A percentile compares a stretch with the other conserved stretches of the same genome.
Conservation (phyloP, 805 yeast species). For the Ascoidea asiatica region DNA sequence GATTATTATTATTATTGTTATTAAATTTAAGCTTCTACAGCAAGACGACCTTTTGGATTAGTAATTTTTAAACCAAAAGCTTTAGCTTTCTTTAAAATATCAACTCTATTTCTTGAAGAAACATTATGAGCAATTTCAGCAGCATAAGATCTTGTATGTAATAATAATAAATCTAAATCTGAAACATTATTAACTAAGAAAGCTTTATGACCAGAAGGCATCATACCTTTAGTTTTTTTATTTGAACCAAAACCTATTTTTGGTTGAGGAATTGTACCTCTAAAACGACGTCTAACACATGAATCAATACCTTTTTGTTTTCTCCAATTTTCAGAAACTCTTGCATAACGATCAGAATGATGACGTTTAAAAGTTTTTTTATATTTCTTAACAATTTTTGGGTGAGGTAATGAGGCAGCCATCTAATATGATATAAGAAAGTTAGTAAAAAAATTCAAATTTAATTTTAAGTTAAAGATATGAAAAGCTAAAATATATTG, state of each 20-base stretch:
- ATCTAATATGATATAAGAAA: slow-evolving; percentile 25
- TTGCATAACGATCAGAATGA: slow-evolving; percentile 98
- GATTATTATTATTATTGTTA: no score
- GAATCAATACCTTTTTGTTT: slow-evolving; percentile 99
- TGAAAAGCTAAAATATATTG: no score
- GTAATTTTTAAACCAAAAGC: slow-evolving; percentile 97
- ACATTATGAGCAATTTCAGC: slow-evolving; percentile 99
- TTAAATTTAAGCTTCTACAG: slow-evolving; percentile 77
- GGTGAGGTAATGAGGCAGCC: slow-evolving; percentile 98
- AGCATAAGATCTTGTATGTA: slow-evolving; percentile 98
- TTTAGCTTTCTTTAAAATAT: slow-evolving; percentile 92
- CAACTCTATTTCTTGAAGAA: slow-evolving; percentile 97
- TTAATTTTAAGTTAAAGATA: no score
- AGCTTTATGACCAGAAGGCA: slow-evolving; percentile 97
- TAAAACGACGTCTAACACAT: slow-evolving; percentile 99
- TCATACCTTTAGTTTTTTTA: slow-evolving; percentile 94
- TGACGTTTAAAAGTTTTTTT: slow-evolving; percentile 98
- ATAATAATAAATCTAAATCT: slow-evolving; percentile 88
- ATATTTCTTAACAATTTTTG: slow-evolving; percentile 99
- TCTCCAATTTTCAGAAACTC: slow-evolving; percentile 99
- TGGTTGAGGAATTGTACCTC: slow-evolving; percentile 99
- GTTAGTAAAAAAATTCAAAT: no score
- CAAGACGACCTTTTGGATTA: slow-evolving; percentile 97
- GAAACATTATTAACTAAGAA: slow-evolving; percentile 83
- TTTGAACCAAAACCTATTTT: slow-evolving; percentile 99